Conservation (phyloP, 1,139 yeast species). For the Saccharomyces uvarum region DNA sequence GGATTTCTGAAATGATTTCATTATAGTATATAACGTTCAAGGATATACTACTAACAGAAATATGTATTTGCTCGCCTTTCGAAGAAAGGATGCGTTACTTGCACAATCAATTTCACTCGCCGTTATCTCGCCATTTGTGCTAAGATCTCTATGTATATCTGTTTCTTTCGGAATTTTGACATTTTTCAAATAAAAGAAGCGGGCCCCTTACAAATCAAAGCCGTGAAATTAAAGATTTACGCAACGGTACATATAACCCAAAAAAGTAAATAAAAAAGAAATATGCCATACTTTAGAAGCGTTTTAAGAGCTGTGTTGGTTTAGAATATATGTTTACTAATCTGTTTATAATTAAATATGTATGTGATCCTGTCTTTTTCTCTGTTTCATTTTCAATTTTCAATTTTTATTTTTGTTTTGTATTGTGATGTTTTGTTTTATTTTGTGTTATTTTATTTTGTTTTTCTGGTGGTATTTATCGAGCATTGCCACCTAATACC, state of each 20-base stretch:
- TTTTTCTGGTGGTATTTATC: not conserved
- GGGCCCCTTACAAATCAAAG: not conserved
- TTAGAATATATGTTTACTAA: not conserved
- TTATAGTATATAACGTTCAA: slow-evolving; percentile 24
- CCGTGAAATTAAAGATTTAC: not conserved
- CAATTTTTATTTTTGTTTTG: not conserved
- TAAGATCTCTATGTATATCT: not conserved
- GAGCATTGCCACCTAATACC: slow-evolving; percentile 25
- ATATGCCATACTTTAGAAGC: not conserved
- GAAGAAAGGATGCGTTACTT: not conserved
- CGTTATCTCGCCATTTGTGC: not conserved
- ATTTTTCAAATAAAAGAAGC: not conserved
- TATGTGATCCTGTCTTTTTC: not conserved
- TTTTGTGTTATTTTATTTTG: no score
- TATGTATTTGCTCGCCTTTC: not conserved
- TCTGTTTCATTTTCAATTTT: not conserved
- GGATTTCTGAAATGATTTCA: slow-evolving; percentile 70
- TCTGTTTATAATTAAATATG: not conserved
- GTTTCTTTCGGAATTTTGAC: not conserved
- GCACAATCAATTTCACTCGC: not conserved
- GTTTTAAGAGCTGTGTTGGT: not conserved
- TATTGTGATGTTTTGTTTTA: no score
- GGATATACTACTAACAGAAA: not conserved
- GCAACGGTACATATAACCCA: not conserved
- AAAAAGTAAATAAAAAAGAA: not conserved